Evolutionary conservation across 768 basidiomycete genomes (phyloP).

Genomic region (Pleurotus djamor): DNA sequence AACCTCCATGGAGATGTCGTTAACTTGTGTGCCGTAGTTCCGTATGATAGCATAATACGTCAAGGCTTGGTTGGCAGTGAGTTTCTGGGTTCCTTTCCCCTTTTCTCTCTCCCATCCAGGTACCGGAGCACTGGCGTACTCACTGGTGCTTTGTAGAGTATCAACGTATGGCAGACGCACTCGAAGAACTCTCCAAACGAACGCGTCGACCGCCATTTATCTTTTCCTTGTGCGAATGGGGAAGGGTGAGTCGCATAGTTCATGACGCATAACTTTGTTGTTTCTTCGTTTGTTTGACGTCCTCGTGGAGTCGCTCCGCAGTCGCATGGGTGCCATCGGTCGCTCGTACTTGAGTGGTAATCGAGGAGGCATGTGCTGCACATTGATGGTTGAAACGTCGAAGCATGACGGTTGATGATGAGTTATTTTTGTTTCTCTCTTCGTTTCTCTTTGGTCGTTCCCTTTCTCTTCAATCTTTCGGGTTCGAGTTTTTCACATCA

Average conservation of each 20-base stretch:
- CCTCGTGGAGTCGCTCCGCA: background rate
- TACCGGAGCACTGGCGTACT: background rate
- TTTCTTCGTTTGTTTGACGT: too few relatives aligned
- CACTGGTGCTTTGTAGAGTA: conserved; percentile 34
- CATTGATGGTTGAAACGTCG: too few relatives aligned
- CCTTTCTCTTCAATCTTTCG: too few relatives aligned
- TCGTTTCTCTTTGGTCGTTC: background rate
- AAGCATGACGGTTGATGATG: too few relatives aligned
- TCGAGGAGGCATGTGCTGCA: too few relatives aligned
- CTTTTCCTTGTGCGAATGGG: conserved; percentile 66
- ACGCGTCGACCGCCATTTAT: conserved; percentile 48
- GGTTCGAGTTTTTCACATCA: too few relatives aligned
- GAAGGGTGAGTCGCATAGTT: conserved; percentile 39
- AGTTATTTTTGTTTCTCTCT: too few relatives aligned
- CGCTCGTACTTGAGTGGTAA: background rate
- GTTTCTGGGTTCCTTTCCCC: too few relatives aligned
- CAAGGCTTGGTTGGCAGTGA: conserved; percentile 53
- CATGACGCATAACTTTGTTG: too few relatives aligned
- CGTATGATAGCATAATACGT: conserved; percentile 55
- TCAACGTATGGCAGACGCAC: conserved; percentile 61
- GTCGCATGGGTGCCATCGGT: background rate
- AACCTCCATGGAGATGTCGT: background rate
- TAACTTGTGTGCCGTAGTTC: conserved; percentile 30
- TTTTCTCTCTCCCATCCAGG: background rate
- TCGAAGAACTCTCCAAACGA: conserved; percentile 41